phyloP scores from a whole-genome alignment of 2,329 filamentous ascomycete species.

The Cordyceps tenuipes region DNA sequence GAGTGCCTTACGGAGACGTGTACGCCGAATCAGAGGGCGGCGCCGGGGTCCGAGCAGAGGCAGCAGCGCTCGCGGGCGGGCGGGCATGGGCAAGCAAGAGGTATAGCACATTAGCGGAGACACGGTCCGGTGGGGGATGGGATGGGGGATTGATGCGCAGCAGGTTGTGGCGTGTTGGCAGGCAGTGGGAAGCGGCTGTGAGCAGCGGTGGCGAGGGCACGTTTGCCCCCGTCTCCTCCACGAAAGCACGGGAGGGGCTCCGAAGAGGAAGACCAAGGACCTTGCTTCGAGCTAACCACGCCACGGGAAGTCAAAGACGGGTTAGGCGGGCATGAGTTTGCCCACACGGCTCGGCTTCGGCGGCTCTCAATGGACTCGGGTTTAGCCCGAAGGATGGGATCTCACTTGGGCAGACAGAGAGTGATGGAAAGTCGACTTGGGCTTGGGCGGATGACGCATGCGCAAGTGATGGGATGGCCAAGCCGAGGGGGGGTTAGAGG shows the following conservation, averaged over 20 bases:
- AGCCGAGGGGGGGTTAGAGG: not conserved
- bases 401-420: not conserved
- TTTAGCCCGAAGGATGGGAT: not conserved
- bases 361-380: not conserved
- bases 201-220: not conserved
- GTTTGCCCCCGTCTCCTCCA: not conserved
- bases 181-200: not conserved
- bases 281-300: not conserved
- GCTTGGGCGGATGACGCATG: constrained; percentile 9
- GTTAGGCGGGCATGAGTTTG: not conserved
- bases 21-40: constrained; percentile 3
- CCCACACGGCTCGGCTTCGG: not conserved
- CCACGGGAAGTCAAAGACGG: not conserved
- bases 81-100: not conserved
- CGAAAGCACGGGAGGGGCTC: not conserved
- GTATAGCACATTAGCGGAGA: not conserved
- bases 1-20: not conserved
- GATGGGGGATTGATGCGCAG: not conserved
- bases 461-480: constrained; percentile 4
- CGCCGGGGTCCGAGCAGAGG: constrained; percentile 4
- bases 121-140: not conserved
- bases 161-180: not conserved
- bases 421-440: not conserved
- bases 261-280: too few relatives aligned
- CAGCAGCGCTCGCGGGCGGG: not conserved